Percentiles rank a stretch among this genome's conserved stretches.
These are phyloP conservation scores for Colletotrichum sp. DNA, from an alignment of 2,329 filamentous ascomycete genomes.

Conservation along the genomic window DNA sequence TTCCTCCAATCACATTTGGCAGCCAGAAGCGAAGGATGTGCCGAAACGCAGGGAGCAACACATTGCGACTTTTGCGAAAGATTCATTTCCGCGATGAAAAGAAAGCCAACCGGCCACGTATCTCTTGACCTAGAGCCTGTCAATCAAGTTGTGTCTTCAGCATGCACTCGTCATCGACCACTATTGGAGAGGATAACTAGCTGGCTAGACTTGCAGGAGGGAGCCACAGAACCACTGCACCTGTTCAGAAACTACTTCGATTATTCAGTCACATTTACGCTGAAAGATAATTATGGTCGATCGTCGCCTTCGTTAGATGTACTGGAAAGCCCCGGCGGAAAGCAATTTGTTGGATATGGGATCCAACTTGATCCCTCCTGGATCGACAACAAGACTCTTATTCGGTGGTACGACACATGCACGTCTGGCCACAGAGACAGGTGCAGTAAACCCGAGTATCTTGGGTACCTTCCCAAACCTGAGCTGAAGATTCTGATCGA, in stretches of 20 bases:
- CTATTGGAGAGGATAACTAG: background rate
- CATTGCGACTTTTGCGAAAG: background rate
- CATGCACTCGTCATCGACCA: background rate
- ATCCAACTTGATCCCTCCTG: background rate
- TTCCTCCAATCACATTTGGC: background rate
- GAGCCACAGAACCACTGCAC: background rate
- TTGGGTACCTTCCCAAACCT: background rate
- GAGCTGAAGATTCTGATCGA: background rate
- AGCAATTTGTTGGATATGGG: background rate
- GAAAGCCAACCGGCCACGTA: background rate
- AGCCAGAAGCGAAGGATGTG: background rate
- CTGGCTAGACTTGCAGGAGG: background rate
- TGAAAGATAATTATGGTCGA: background rate
- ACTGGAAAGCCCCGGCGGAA: background rate
- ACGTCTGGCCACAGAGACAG: background rate
- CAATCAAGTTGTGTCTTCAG: background rate
- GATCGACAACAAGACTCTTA: background rate
- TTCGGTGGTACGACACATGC: background rate
- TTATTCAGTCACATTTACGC: background rate
- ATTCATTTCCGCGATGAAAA: background rate
- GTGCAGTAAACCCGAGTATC: background rate
- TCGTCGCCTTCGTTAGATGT: background rate
- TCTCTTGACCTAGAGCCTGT: background rate
- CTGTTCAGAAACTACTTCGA: background rate
- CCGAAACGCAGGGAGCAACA: background rate